Evolutionary conservation across 2,329 filamentous ascomycete genomes (phyloP), one percentile per base, ranked within the genome.

Genomic region (Colletotrichum caudatum): DNA sequence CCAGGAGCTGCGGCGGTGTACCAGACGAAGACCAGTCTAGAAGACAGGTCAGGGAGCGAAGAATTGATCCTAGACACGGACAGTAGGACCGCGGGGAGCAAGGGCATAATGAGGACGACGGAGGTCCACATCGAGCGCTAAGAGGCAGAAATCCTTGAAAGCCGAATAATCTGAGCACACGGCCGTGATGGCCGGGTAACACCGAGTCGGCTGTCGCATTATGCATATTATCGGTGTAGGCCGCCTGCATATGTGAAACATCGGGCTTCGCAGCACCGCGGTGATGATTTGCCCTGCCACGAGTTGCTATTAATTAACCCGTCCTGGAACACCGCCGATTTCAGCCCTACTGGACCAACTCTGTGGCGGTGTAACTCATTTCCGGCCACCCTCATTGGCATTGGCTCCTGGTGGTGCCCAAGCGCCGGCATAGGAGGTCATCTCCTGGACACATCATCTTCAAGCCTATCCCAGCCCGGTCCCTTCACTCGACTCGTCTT

Each of bases 71-170:
- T 69, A 6, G 68, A 62, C 11, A 5, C 50, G 8, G 57, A 41
- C 7, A 12, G 33, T 1, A 46, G 37, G 29, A 14, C 48, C 6
- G 41, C 46, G 5, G 62, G 41, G n/a, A 20, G 37, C 20, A 48
- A 39, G 12, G 69, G 69, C 16, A 72, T 72, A 18, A 69, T 69
- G 65, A 72, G 69, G 53, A 72, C 69, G 37, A 72, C 69, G 2
- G 69, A 72, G 33, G 66, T 72, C 0, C 54, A 53, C 1, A 51
- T 71, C 29, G 51, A 63, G 18, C 68, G 64, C 8, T 71, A 53
- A 23, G 3, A 20, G 7, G n/a, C n/a, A 61, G 12, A 46, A 8
- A 8, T 18, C 8, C 8, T 23, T 39, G 5, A 18, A 26, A 39
- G 18, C 8, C 6, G 54, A 58, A 23, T 5, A 58, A 26, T n/a